Conservation (phyloP, 192 early-diverging fungal species). For the Gaertneriomyces sp. region DNA sequence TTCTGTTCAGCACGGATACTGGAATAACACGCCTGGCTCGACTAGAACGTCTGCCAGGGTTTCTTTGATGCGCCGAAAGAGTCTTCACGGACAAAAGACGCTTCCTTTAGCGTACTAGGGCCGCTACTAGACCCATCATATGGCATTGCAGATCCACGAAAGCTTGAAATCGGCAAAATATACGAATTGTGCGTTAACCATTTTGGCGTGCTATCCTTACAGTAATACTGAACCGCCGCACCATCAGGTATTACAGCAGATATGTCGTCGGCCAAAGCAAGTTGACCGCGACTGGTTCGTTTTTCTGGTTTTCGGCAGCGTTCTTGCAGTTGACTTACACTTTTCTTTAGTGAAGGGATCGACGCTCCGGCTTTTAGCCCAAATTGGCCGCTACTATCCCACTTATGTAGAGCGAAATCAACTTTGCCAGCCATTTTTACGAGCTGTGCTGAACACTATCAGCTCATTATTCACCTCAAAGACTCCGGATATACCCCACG, state of each 20-base stretch:
- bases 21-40: not conserved
- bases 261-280: constrained; percentile 34
- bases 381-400: constrained; percentile 24
- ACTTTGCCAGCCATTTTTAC: constrained; percentile 21
- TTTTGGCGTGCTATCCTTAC: not conserved
- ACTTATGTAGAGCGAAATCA: constrained; percentile 19
- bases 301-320: not conserved
- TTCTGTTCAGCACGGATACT: not conserved
- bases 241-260: constrained; percentile 21
- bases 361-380: constrained; percentile 31
- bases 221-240: not conserved
- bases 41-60: constrained; percentile 13
- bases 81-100: constrained; percentile 26
- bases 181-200: constrained; percentile 10
- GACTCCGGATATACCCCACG: constrained; percentile 28
- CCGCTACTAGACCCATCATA: constrained; percentile 22
- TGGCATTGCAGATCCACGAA: constrained; percentile 11
- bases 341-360: constrained; percentile 31
- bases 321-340: not conserved
- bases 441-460: constrained; percentile 1
- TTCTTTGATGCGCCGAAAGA: constrained; percentile 30
- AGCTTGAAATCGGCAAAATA: constrained; percentile 21
- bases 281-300: constrained; percentile 23
- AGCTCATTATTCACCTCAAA: constrained; percentile 6
- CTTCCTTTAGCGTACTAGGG: constrained; percentile 17